Evolutionary conservation across 2,329 filamentous ascomycete genomes (phyloP).

Genomic region (Dothideomycetes sp.): DNA sequence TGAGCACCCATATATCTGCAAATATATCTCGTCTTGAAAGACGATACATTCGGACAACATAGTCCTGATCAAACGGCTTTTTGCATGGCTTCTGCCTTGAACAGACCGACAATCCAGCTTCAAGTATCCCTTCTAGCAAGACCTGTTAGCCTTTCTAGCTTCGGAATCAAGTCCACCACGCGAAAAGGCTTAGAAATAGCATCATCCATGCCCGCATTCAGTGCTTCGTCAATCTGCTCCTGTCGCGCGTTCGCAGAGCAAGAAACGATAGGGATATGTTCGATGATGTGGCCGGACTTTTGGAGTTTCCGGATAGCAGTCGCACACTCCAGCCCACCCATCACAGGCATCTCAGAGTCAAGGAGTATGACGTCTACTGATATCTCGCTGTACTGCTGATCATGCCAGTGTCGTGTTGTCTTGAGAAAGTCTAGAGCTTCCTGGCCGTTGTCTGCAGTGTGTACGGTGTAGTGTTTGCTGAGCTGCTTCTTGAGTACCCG

Average conservation of each 20-base stretch:
- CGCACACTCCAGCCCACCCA: slow-evolving; percentile 12
- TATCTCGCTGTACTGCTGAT: background rate
- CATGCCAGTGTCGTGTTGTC: slow-evolving; percentile 10
- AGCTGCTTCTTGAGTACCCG: slow-evolving; percentile 11
- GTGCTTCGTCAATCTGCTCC: slow-evolving; percentile 61
- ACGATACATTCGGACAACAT: too few species aligned
- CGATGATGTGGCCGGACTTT: slow-evolving; percentile 2
- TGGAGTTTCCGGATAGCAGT: slow-evolving; percentile 7
- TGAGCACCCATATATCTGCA: too few species aligned
- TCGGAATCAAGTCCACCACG: slow-evolving; percentile 12
- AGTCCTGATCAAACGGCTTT: too few species aligned
- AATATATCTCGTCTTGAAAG: too few species aligned
- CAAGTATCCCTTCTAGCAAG: too few species aligned
- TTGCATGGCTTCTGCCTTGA: too few species aligned
- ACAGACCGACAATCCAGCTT: too few species aligned
- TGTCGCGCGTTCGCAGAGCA: slow-evolving; percentile 32
- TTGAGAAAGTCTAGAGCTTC: slow-evolving; percentile 6
- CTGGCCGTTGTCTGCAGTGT: slow-evolving; percentile 5
- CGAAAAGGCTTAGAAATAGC: slow-evolving; percentile 10
- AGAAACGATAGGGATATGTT: slow-evolving; percentile 8
- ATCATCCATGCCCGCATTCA: slow-evolving; percentile 55
- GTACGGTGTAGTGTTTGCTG: slow-evolving; percentile 4
- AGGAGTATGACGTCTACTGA: slow-evolving; percentile 9
- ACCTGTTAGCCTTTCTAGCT: too few species aligned
- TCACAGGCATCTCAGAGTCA: slow-evolving; percentile 14